Evolutionary conservation across 2,329 filamentous ascomycete genomes (phyloP).

Genomic region (Fusarium lateritium): DNA sequence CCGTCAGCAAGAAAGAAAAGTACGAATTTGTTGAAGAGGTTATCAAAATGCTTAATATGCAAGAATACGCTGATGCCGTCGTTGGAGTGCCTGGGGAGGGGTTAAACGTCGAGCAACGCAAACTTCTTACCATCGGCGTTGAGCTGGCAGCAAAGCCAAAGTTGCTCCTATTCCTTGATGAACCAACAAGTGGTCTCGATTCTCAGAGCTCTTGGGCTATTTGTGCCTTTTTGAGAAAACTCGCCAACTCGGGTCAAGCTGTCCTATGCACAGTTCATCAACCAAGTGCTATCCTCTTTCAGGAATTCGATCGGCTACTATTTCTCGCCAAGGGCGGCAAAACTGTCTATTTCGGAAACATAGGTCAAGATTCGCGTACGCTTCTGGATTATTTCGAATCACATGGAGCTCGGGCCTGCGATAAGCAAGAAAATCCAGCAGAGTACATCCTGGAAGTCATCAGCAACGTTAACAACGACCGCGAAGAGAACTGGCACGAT

Average conservation of each 20-base stretch:
- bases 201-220: constrained; percentile 75
- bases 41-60: constrained; percentile 76
- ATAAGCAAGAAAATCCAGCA: constrained; percentile 76
- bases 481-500: constrained; percentile 72
- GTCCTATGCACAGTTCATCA: constrained; percentile 71
- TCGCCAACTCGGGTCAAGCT: constrained; percentile 68
- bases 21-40: constrained; percentile 74
- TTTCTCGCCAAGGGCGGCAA: constrained; percentile 76
- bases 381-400: constrained; percentile 75
- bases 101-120: constrained; percentile 73
- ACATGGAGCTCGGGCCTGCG: constrained; percentile 73
- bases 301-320: constrained; percentile 71
- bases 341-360: constrained; percentile 78
- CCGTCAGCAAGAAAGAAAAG: constrained; percentile 70
- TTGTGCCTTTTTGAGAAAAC: constrained; percentile 71
- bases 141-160: constrained; percentile 70
- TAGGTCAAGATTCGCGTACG: constrained; percentile 70
- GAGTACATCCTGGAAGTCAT: constrained; percentile 79
- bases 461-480: constrained; percentile 56
- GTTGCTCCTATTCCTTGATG: constrained; percentile 73
- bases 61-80: constrained; percentile 75
- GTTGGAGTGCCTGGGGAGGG: constrained; percentile 74
- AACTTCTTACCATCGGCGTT: constrained; percentile 73
- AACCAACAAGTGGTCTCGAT: constrained; percentile 74
- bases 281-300: constrained; percentile 67